phyloP scores from a whole-genome alignment of 495 filamentous ascomycete species.

The Xylaria scruposa region DNA sequence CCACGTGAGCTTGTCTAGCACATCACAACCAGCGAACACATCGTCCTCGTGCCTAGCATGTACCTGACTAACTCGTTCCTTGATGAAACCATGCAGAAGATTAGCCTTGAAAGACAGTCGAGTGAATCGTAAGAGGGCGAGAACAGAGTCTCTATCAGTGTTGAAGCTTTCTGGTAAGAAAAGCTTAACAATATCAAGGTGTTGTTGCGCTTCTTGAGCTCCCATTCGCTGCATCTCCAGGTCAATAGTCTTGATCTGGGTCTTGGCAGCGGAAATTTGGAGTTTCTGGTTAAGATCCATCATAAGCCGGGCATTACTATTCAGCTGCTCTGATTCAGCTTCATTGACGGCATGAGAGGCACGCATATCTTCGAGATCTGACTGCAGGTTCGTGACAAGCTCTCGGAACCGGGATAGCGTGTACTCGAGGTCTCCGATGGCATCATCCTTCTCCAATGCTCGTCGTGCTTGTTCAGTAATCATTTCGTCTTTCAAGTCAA shows the following conservation, averaged over 20 bases:
- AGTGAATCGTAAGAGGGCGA: constrained; percentile 85
- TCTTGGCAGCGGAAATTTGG: constrained; percentile 84
- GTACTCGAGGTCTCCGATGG: constrained; percentile 86
- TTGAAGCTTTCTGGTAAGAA: constrained; percentile 91
- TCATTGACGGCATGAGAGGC: constrained; percentile 91
- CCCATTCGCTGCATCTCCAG: constrained; percentile 87
- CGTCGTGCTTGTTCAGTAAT: constrained; percentile 78
- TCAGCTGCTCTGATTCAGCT: constrained; percentile 86
- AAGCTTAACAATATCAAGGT: constrained; percentile 81
- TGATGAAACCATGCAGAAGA: constrained; percentile 78
- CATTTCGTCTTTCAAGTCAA: constrained; percentile 79
- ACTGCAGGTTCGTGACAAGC: constrained; percentile 83
- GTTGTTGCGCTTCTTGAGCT: constrained; percentile 86
- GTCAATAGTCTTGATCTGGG: constrained; percentile 92
- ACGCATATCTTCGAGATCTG: constrained; percentile 87
- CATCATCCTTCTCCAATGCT: constrained; percentile 69
- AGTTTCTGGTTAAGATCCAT: constrained; percentile 95
- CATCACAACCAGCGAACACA: constrained; percentile 75
- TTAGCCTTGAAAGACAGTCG: constrained; percentile 87
- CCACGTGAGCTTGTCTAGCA: constrained; percentile 86
- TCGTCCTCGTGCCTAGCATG: constrained; percentile 70
- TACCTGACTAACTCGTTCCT: constrained; percentile 69
- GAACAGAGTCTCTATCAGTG: constrained; percentile 78
- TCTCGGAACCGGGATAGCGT: constrained; percentile 87
- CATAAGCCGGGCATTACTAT: constrained; percentile 85